Evolutionary conservation across 2,329 filamentous ascomycete species (phyloP).

Genomic region (Xylariaceae sp.): DNA sequence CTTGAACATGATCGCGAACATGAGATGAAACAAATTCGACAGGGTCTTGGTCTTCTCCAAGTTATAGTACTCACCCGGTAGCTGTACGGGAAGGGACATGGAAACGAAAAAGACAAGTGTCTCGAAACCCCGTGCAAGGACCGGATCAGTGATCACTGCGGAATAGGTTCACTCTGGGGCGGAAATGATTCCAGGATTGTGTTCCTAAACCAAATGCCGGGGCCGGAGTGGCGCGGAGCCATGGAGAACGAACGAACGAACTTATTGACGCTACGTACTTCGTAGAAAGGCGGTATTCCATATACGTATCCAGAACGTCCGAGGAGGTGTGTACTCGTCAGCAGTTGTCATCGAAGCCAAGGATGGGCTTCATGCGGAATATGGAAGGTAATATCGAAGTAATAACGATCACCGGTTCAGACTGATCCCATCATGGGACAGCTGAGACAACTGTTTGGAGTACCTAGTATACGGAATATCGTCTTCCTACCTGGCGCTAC

Average conservation of each 20-base stretch:
- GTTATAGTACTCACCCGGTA: not conserved
- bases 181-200: not conserved
- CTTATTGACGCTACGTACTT: not conserved
- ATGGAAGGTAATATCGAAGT: not conserved
- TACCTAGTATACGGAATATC: not conserved
- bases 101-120: not conserved
- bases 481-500: not conserved
- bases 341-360: not conserved
- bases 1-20: too few relatives aligned
- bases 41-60: not conserved
- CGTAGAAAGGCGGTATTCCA: not conserved
- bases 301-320: not conserved
- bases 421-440: not conserved
- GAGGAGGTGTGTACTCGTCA: too few relatives aligned
- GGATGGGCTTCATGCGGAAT: not conserved
- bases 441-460: not conserved
- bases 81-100: not conserved
- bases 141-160: not conserved
- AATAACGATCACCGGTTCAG: not conserved
- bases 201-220: constrained; percentile 3
- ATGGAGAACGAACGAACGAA: constrained; percentile 1
- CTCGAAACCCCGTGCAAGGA: not conserved
- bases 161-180: not conserved
- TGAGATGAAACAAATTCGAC: too few relatives aligned
- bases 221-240: not conserved